Conservation (phyloP, 2,329 filamentous ascomycete species). For the Allantophomopsis cytisporea region DNA sequence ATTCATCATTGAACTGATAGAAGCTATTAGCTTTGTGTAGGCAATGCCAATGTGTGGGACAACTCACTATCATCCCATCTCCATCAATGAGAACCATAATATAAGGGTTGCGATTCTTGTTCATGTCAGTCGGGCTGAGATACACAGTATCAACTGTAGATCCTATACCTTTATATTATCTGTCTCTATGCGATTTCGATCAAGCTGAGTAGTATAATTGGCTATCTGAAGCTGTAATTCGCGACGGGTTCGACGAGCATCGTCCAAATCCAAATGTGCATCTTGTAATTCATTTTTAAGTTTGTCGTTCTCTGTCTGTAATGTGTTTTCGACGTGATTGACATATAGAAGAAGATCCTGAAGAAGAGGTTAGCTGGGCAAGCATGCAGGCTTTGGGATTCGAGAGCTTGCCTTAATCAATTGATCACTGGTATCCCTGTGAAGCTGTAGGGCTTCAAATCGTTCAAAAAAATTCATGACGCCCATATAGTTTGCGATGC, state of each 20-base stretch:
- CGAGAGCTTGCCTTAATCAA: constrained; percentile 30
- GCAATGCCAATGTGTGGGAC: background rate
- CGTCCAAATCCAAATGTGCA: constrained; percentile 33
- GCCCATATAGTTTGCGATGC: background rate
- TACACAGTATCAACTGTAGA: background rate
- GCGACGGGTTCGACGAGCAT: constrained; percentile 31
- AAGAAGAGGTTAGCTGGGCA: constrained; percentile 2
- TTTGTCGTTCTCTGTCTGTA: constrained; percentile 28
- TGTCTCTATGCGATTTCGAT: constrained; percentile 23
- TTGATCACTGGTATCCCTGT: constrained; percentile 26
- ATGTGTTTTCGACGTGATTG: constrained; percentile 27
- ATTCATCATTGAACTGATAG: constrained; percentile 40
- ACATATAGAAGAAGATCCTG: constrained; percentile 34
- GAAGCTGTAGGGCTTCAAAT: constrained; percentile 27
- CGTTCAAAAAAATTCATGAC: constrained; percentile 32
- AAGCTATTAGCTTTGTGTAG: no score
- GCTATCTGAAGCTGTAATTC: constrained; percentile 34
- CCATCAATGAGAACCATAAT: constrained; percentile 48
- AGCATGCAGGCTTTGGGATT: background rate
- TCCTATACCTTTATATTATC: constrained; percentile 30
- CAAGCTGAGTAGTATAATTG: constrained; percentile 22
- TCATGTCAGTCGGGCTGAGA: constrained; percentile 5
- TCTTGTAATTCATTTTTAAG: constrained; percentile 28
- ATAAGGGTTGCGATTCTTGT: constrained; percentile 37
- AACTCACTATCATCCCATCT: constrained; percentile 42